phyloP scores from a whole-genome alignment of 2,329 filamentous ascomycete species.

The Leptographium procerum region DNA sequence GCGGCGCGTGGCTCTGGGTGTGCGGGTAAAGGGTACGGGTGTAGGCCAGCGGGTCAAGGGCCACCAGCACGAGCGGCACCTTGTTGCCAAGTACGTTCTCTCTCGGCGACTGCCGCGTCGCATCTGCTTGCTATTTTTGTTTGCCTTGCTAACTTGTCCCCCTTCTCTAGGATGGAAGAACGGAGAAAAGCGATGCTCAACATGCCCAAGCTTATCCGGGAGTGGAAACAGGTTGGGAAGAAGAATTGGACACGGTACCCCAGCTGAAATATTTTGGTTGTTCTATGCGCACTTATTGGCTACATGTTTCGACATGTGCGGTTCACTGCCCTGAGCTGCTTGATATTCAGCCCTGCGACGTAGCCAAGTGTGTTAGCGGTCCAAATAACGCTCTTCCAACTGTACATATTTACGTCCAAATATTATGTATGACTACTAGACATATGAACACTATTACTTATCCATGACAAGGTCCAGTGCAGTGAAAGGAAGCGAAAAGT shows the following conservation, averaged over 20 bases:
- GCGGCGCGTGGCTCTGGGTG: slow-evolving; percentile 63
- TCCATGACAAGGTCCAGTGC: not conserved
- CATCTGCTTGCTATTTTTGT: not conserved
- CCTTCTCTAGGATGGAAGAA: slow-evolving; percentile 63
- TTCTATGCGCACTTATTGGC: not conserved
- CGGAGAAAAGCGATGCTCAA: slow-evolving; percentile 85
- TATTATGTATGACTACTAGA: not conserved
- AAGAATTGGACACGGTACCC: slow-evolving; percentile 47
- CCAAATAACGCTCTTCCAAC: not conserved
- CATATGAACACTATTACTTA: not conserved
- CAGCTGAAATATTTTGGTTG: slow-evolving; percentile 33
- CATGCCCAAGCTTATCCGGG: slow-evolving; percentile 84
- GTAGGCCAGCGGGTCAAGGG: slow-evolving; percentile 91
- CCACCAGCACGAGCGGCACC: slow-evolving; percentile 78
- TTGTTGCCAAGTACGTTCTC: slow-evolving; percentile 56
- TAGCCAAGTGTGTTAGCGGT: not conserved
- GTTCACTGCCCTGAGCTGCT: not conserved
- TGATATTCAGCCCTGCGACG: not conserved
- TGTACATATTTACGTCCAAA: not conserved
- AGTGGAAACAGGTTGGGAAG: slow-evolving; percentile 71
- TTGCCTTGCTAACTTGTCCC: not conserved
- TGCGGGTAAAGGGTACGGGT: slow-evolving; percentile 86
- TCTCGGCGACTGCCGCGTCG: not conserved
- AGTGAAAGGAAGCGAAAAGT: not conserved
- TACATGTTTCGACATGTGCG: not conserved